A percentile compares a stretch with the other conserved stretches of the same genome.
These are phyloP conservation scores for Globisporangium paroecandrum DNA, from an alignment of 352 stramenopile species.

Conservation along the genomic window DNA sequence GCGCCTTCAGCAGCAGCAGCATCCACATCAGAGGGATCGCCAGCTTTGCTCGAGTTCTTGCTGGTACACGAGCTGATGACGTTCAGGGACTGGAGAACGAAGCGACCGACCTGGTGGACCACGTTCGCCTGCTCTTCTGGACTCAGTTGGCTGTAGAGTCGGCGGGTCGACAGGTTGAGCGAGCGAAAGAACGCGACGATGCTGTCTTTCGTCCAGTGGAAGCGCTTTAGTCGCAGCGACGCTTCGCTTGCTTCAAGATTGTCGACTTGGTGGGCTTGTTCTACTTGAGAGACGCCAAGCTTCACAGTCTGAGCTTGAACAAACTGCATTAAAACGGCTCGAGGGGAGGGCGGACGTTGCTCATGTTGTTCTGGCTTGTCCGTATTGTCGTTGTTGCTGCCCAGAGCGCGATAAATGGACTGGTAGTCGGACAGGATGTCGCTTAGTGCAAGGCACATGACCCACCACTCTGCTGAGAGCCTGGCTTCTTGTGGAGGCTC, in stretches of 20 bases:
- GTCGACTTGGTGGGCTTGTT: background rate
- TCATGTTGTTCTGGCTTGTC: background rate
- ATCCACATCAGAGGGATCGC: background rate
- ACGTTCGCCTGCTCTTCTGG: constrained; percentile 8
- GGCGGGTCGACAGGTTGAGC: constrained; percentile 29
- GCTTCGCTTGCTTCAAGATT: background rate
- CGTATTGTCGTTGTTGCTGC: background rate
- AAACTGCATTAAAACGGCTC: background rate
- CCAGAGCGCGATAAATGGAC: background rate
- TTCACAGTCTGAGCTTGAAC: background rate
- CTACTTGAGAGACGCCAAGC: background rate
- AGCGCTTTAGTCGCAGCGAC: constrained; percentile 6
- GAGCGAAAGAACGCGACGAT: constrained; percentile 26
- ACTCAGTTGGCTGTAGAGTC: constrained; percentile 19
- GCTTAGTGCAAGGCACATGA: constrained; percentile 8
- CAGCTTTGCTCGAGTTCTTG: background rate
- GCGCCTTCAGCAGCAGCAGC: background rate
- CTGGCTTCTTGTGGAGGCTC: background rate
- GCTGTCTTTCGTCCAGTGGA: constrained; percentile 19
- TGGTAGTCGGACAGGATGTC: constrained; percentile 15
- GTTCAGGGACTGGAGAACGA: constrained; percentile 15
- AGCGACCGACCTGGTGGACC: constrained; percentile 18
- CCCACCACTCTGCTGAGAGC: constrained; percentile 15
- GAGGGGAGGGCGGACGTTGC: background rate
- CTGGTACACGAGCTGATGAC: background rate